Percentiles rank a stretch among this genome's conserved stretches.
Evolutionary conservation across 805 yeast species (phyloP).

Genomic region (Ogataea trehalophila): DNA sequence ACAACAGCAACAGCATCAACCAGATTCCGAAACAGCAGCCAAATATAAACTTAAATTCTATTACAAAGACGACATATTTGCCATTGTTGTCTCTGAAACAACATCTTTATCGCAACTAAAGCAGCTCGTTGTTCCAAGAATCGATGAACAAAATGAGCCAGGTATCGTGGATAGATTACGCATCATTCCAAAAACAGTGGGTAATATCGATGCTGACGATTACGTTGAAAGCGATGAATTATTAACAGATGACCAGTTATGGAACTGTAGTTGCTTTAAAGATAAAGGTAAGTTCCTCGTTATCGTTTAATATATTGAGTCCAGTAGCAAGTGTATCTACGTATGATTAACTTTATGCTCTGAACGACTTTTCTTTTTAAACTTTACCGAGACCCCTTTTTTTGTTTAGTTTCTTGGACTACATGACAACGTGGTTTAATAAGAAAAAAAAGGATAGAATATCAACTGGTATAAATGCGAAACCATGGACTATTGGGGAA

Average conservation of each 20-base stretch:
- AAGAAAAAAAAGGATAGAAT: no score
- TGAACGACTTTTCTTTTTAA: background rate
- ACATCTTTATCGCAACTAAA: constrained; percentile 23
- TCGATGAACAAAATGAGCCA: constrained; percentile 27
- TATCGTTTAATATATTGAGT: constrained; percentile 11
- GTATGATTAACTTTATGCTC: background rate
- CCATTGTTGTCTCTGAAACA: constrained; percentile 36
- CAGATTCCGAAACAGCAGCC: constrained; percentile 1
- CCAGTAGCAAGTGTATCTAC: background rate
- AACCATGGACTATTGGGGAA: no score
- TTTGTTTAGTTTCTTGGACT: no score
- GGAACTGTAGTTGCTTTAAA: constrained; percentile 22
- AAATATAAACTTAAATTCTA: constrained; percentile 69
- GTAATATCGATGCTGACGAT: constrained; percentile 19
- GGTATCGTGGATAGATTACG: constrained; percentile 19
- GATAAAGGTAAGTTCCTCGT: constrained; percentile 33
- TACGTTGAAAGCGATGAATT: constrained; percentile 19
- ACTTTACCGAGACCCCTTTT: background rate
- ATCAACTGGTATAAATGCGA: no score
- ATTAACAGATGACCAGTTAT: constrained; percentile 19
- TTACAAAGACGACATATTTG: constrained; percentile 78
- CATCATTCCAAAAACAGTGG: constrained; percentile 26
- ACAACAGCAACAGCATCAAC: background rate
- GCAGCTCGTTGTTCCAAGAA: constrained; percentile 23
- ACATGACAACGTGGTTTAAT: no score